phyloP scores from a whole-genome alignment of 2,329 filamentous ascomycete genomes.

The Ophiocordyceps unilateralis region DNA sequence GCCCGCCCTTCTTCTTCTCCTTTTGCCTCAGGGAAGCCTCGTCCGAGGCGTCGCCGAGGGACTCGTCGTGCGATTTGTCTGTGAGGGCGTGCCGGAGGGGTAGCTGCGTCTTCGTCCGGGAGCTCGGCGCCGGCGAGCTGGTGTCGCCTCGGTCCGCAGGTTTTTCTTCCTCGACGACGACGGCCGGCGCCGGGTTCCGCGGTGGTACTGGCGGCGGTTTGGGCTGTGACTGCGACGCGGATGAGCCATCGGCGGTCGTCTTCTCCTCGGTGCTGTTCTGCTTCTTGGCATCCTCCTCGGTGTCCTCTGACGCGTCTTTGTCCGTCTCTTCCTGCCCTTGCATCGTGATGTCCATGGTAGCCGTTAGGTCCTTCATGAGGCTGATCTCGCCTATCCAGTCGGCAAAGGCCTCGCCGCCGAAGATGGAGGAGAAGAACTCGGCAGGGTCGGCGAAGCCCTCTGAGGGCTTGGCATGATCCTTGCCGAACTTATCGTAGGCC shows the following conservation, averaged over 20 bases:
- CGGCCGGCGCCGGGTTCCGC: slow-evolving; percentile 13
- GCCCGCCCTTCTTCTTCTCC: slow-evolving; percentile 73
- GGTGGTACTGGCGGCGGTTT: not conserved
- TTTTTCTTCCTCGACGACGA: slow-evolving; percentile 23
- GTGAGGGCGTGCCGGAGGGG: slow-evolving; percentile 74
- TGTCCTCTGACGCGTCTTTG: slow-evolving; percentile 25
- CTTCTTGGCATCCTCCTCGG: slow-evolving; percentile 37
- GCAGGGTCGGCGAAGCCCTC: slow-evolving; percentile 90
- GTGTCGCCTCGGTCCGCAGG: slow-evolving; percentile 3
- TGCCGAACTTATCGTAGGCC: slow-evolving; percentile 93
- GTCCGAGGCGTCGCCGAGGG: slow-evolving; percentile 22
- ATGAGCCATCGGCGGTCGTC: slow-evolving; percentile 2
- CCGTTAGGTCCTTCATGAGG: slow-evolving; percentile 94
- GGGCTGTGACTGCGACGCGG: slow-evolving; percentile 9
- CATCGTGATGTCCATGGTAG: slow-evolving; percentile 97
- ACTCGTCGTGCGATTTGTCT: slow-evolving; percentile 50
- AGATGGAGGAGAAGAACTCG: slow-evolving; percentile 98
- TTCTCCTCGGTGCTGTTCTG: slow-evolving; percentile 31
- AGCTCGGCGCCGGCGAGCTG: slow-evolving; percentile 18
- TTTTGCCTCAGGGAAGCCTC: slow-evolving; percentile 19
- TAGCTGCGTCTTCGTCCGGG: slow-evolving; percentile 33
- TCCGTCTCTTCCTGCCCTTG: slow-evolving; percentile 42
- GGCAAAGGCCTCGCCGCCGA: slow-evolving; percentile 86
- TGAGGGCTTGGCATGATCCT: slow-evolving; percentile 79
- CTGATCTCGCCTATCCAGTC: slow-evolving; percentile 98